phyloP scores from a whole-genome alignment of 2,329 filamentous ascomycete genomes.

The Paecilomyces sp. region DNA sequence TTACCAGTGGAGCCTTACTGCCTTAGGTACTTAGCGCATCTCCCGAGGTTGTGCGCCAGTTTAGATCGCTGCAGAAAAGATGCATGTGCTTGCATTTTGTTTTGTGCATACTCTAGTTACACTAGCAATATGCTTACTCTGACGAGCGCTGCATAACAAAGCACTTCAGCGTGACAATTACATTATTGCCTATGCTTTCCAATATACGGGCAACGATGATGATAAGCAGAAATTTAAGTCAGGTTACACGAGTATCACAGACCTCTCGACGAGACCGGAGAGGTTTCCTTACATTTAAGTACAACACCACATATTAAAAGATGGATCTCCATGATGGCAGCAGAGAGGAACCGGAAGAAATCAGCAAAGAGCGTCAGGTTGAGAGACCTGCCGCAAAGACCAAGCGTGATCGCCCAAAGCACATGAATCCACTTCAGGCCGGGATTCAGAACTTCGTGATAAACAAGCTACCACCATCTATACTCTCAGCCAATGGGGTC shows the following conservation, averaged over 20 bases:
- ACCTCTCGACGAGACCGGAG: neutral
- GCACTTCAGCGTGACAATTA: neutral
- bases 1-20: neutral
- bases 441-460: conserved; percentile 24
- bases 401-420: conserved; percentile 4
- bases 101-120: neutral
- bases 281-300: neutral
- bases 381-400: neutral
- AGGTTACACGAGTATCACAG: neutral
- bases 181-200: neutral
- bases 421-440: conserved; percentile 22
- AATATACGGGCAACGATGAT: neutral
- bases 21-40: neutral
- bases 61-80: neutral
- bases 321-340: neutral
- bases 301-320: neutral
- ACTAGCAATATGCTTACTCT: neutral
- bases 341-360: neutral
- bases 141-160: neutral
- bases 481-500: conserved; percentile 10
- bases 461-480: conserved; percentile 10
- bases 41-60: neutral
- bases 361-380: neutral
- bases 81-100: neutral
- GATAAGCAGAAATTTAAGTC: neutral